Evolutionary conservation across 176 grass and related monocot species (phyloP).

Genomic region (maize (Zea mays)): DNA sequence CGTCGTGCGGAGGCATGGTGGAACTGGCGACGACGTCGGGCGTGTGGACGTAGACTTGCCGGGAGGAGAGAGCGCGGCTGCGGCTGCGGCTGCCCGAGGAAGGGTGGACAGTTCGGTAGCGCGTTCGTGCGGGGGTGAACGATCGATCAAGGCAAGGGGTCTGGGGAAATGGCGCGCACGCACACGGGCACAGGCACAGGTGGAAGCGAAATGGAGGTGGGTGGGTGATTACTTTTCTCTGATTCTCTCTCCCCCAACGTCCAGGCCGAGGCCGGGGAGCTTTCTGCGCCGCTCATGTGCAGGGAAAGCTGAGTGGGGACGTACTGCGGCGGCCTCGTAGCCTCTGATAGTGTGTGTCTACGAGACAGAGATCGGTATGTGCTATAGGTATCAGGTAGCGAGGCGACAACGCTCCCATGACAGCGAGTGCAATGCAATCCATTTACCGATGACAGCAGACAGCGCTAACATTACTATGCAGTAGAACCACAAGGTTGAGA

Average conservation of each 20-base stretch:
- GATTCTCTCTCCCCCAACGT: not conserved
- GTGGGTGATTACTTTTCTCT: conserved; percentile 29
- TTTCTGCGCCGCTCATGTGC: conserved; percentile 20
- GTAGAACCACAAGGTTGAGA: not conserved
- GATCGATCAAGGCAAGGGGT: not conserved
- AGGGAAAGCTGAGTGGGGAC: not conserved
- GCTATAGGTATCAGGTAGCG: not conserved
- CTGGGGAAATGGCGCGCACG: conserved; percentile 36
- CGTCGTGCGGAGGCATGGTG: conserved; percentile 48
- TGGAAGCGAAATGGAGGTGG: conserved; percentile 23
- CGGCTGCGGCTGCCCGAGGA: not conserved
- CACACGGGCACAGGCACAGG: conserved; percentile 11
- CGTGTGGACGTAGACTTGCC: not conserved
- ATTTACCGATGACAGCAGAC: not conserved
- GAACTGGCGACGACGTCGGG: not conserved
- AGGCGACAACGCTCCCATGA: not conserved
- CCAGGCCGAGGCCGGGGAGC: not conserved
- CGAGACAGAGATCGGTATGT: not conserved
- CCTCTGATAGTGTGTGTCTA: not conserved
- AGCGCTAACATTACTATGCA: not conserved
- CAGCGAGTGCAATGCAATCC: not conserved
- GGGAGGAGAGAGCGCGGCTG: not conserved
- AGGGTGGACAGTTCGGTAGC: not conserved
- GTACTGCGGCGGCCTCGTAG: not conserved
- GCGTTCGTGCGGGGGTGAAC: conserved; percentile 51